Percentiles rank a stretch among this genome's conserved stretches.
phyloP scores from a whole-genome alignment of 805 yeast species.

The Hanseniaspora hatyaiensis region DNA sequence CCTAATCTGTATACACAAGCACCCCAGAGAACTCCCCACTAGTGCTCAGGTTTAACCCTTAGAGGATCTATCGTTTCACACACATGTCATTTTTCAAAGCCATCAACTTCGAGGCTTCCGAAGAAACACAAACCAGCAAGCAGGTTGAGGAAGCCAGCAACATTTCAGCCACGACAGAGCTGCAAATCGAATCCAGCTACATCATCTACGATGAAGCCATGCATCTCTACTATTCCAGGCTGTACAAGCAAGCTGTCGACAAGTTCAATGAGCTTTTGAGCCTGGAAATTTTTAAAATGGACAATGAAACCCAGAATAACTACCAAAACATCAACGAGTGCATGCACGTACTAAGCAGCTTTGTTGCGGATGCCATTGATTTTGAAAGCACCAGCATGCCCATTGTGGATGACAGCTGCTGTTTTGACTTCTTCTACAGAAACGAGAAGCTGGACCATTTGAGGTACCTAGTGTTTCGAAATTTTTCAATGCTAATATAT shows the following conservation, averaged over 20 bases:
- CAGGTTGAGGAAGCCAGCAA: conserved; percentile 53
- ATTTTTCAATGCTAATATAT: conserved; percentile 63
- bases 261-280: conserved; percentile 53
- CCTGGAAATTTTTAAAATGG: conserved; percentile 50
- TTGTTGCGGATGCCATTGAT: neutral
- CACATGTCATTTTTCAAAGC: conserved; percentile 66
- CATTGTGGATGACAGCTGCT: neutral
- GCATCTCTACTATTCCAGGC: conserved; percentile 40
- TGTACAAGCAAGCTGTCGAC: conserved; percentile 39
- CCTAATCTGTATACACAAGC: too few species aligned
- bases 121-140: neutral
- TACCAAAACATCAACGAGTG: conserved; percentile 21
- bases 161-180: conserved; percentile 62
- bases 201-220: conserved; percentile 64
- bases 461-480: conserved; percentile 67
- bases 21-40: too few species aligned
- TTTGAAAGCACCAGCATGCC: too few species aligned
- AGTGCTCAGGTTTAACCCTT: too few species aligned
- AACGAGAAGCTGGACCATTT: conserved; percentile 40
- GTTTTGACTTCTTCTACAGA: conserved; percentile 9
- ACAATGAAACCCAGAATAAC: conserved; percentile 14
- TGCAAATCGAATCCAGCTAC: conserved; percentile 79
- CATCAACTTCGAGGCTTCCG: conserved; percentile 39
- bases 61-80: too few species aligned
- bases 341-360: neutral